Evolutionary conservation across 2,329 filamentous ascomycete genomes (phyloP), one percentile per base, ranked within the genome.

Genomic region (Scytalidium lignicola): DNA sequence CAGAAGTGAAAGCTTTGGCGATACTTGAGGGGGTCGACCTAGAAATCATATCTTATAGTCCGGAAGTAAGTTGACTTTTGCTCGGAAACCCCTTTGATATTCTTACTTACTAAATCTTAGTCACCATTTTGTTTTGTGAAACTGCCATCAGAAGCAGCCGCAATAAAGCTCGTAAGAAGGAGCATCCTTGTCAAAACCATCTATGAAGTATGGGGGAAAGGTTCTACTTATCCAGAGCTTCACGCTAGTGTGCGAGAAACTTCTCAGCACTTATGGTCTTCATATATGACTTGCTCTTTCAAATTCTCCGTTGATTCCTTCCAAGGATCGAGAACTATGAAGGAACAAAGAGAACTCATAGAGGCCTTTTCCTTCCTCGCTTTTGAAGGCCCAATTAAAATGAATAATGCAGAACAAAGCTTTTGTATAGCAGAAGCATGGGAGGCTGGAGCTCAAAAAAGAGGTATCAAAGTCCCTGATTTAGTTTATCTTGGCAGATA

Each of bases 381-480:
- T 1, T 90, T 97, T 60, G 69, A 82, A 13, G 93, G 93, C 0
- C 82, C 80, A 1, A 92, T 97, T 64, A 73, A 74, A 47, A 85
- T 99, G 79, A 82, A 80, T 49, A 74, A 79, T 18, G 82, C 90
- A 0, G 84, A 91, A 29, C 74, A 88, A 53, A 75, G 85, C 17
- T 95, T 96, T 64, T 83, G 79, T 49, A 74, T 97, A 23, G 86
- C 93, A 61, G 93, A 97, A 67, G 79, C 95, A 55, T 96, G 88
- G 76, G 73, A 79, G 2, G 74, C 76, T 50, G 71, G 71, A 49
- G 74, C 74, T 28, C 67, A 74, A 12, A 72, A 70, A 23, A 65
- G 72, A 9, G 71, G 70, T 1, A 61, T 78, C 17, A 66, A 69
- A n/a, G 70, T 79, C 2, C 85, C 85, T 0, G 74, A 80, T 29